A percentile compares a stretch with the other conserved stretches of the same genome.
phyloP scores from a whole-genome alignment of 495 filamentous ascomycete genomes.

The Aeminium ludgeri region DNA sequence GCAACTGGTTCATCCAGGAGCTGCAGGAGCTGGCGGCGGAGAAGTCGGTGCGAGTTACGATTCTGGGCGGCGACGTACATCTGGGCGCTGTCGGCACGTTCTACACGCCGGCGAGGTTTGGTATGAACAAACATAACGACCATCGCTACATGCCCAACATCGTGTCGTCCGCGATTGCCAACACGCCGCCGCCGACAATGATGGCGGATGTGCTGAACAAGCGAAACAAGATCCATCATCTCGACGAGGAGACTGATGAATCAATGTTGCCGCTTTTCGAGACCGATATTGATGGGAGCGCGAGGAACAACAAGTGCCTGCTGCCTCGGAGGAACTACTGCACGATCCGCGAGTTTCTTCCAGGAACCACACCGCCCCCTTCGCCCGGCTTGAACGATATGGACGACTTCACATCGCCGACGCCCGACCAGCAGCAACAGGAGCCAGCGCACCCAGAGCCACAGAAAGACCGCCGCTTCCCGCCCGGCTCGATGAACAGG shows the following conservation, averaged over 20 bases:
- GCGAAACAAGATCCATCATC: constrained; percentile 83
- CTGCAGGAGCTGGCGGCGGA: constrained; percentile 80
- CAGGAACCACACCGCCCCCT: constrained; percentile 53
- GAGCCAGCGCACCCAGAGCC: background rate
- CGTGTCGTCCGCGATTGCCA: constrained; percentile 81
- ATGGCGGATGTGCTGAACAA: constrained; percentile 86
- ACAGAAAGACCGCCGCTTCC: constrained; percentile 6
- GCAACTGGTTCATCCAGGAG: constrained; percentile 71
- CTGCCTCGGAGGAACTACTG: constrained; percentile 88
- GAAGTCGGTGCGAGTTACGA: constrained; percentile 81
- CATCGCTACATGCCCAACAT: constrained; percentile 87
- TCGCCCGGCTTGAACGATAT: constrained; percentile 37
- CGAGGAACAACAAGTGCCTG: constrained; percentile 79
- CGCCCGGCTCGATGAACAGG: constrained; percentile 11
- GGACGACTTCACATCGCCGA: too few relatives aligned
- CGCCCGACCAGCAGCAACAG: too few relatives aligned
- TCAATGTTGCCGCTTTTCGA: constrained; percentile 87
- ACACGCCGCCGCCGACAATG: constrained; percentile 74
- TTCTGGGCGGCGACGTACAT: constrained; percentile 82
- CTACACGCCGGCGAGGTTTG: constrained; percentile 69
- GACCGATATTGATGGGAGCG: constrained; percentile 73
- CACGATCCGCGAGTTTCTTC: constrained; percentile 66
- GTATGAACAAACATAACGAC: constrained; percentile 57
- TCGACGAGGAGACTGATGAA: constrained; percentile 73
- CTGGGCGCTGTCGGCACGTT: constrained; percentile 85